Base-by-base conservation (phyloP, 805 yeast species). In the Pichia heedii region DNA sequence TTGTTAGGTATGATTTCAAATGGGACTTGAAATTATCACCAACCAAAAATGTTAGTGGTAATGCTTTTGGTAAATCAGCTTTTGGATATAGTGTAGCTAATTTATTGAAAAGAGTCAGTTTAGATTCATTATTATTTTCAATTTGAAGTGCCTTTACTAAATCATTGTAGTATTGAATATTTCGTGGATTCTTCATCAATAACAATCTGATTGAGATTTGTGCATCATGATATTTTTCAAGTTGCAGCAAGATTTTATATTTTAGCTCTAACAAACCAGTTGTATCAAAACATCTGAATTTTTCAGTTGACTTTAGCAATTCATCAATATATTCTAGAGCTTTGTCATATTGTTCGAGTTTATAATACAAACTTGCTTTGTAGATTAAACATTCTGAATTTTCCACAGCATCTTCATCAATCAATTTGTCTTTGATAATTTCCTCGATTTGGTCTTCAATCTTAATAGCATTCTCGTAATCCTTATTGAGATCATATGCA, bases 181-280 rank as follows among this genome's bases (percentile, higher is more conserved):
- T 74, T 56, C 88, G 96, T 0, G 97, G 95, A 60, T 90, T 90
- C 56, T 96, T 78, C 58, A 83, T 77, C 46, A 90, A 68, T 45
- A 90, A 68, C 44, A 71, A 67, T 57, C 95, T 76, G 57, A 80
- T 84, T 34, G 76, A 69, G 40, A 73, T 54, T 16, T 85, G 77
- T 1, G 96, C 90, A 42, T 84, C 86, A 43, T 75, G 67, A 13
- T 57, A 55, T 36, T 69, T 65, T 1, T 43, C 42, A 46, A 84
- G 62, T 34, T 76, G 70, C 60, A 78, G 62, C 43, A 79, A 70
- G 52, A 81, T 78, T 42, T 71, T 65, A 3, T 88, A 96, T 50
- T 74, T 73, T 55, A 72, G 72, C 60, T 88, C 95, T 52, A 76
- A 57, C 44, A 77, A 70, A 12, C 81, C 73, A 33, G 75, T 65